Evolutionary conservation across 768 basidiomycete species (phyloP), one percentile per base, ranked within the genome.

Genomic region (Favolaschia claudopus): DNA sequence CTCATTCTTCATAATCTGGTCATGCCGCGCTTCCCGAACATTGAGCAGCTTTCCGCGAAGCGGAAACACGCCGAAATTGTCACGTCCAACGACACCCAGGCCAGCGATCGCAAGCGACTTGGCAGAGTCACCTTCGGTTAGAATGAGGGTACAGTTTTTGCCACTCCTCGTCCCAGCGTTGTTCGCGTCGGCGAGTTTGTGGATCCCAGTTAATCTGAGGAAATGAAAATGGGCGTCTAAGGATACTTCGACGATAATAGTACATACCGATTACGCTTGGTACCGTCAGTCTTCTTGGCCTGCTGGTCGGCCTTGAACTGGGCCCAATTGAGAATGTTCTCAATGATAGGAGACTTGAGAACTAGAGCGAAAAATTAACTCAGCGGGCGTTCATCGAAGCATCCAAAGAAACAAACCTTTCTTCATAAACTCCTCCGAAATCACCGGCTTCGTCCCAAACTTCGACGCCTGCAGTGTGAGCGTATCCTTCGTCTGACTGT

Each of bases 71-170:
- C 97, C 97, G 61, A 94, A 99, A 70, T 95, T 87, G 73, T 99
- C 96, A 59, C 97, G 89, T 5, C 97, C 97, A 55, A 98, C 95
- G 27, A 98, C 95, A 54, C 88, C 86, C 31, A 99, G 85, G 45
- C 97, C 97, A 43, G 96, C 95, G 25, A 99, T 89, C 10, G 97
- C 97, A 34, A 99, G 82, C 7, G 95, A 89, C 73, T 98, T 98
- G 81, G 97, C 97, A 22, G 97, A 99, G 77, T 99, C 96, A 81
- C 97, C 97, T 85, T 99, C 97, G 0, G 97, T 99, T 5, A 99
- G 79, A 57, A 99, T 99, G 51, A 99, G 85, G 1, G 97, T 99
- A 68, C 97, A 99, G 40, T 89, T 82, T 43, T 84, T 82, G 7
- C 86, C 95, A 38, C 87, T 78, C 66, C 80, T 88, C 7, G 93